Evolutionary conservation across 2,329 filamentous ascomycete species (phyloP), one percentile per base, ranked within the genome.

Genomic region (Penicillium sp.): DNA sequence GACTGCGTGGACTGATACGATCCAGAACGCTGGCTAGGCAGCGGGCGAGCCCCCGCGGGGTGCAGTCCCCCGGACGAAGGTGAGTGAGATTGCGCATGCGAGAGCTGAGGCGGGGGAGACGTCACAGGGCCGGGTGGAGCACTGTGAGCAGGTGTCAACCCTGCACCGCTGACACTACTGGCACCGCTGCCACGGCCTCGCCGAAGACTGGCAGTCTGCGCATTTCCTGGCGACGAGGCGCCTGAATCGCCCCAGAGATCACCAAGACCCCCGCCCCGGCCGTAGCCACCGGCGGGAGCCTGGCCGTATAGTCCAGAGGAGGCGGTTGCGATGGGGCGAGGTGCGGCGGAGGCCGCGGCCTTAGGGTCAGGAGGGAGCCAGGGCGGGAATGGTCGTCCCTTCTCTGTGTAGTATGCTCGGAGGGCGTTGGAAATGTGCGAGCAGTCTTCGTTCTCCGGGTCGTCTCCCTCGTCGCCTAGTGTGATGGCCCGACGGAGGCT

Each of bases 331-430:
- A 71, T 80, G 75, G 62, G 78, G 61, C 84, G 78, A 76, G 37
- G 69, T 47, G 67, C 78, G 4, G 79, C 67, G 22, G 84, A 81
- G 39, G 83, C 83, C 43, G 87, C 86, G 4, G 85, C 86, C 77
- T 91, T 94, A n/a, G 92, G 93, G 75, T 96, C 91, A 5, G 91
- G 88, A 7, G 93, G 92, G 7, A 98, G 88, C 94, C 95, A 98
- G 67, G 82, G 79, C 0, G 95, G 95, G 63, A 93, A 90, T 1
- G 87, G 83, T 22, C 88, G 88, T 67, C 89, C 90, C 73, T 96
- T 95, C 76, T 98, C 93, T 54, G 83, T 86, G 82, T 99, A 98
- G 83, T 98, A 96, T 69, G 88, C 89, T 70, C 95, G 90, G 28
- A 99, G 86, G 38, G 96, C 92, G 70, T 95, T 91, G 78, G 91